Evolutionary conservation across 2,329 filamentous ascomycete species (phyloP), one percentile per base, ranked within the genome.

Genomic region (Pezicula rhizophila): DNA sequence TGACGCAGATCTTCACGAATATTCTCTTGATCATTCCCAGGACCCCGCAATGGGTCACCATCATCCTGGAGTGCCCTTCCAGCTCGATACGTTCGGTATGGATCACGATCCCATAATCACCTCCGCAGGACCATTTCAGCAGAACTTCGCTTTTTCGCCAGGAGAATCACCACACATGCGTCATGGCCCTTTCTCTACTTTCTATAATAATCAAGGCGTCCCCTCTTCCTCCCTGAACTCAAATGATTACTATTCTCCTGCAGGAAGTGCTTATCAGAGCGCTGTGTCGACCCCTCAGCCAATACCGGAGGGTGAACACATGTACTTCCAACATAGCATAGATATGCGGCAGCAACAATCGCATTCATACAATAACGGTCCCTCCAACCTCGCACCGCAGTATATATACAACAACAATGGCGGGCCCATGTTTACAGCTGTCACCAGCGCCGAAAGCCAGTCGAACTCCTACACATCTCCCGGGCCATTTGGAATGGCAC

Each of bases 231-330:
- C 66, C 20, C 72, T 86, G 59, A 83, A 82, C 62, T 84, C 81
- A 8, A 79, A 82, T 56, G 80, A 84, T 64, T 81, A 78, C 61
- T 87, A 87, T 65, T 87, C 84, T 15, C 84, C 84, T n/a, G 78
- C 82, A 1, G 78, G 76, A 48, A 88, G 84, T 41, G 78, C 80
- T 46, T 86, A 84, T 62, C 82, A 82, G 49, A 88, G 84, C 1
- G 76, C 81, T 18, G 83, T 78, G 34, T 87, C 84, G 15, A 88
- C 84, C 0, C 84, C 84, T 2, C 85, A 87, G 61, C 80, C 83
- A 1, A 75, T 80, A 5, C 75, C 78, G 40, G 84, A 87, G 53
- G 76, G 76, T 28, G 72, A 77, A 53, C 76, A 78, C 43, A 77
- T 84, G 70, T 87, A 82, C 66, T 87, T 85, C 62, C 79, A 77